phyloP scores from a whole-genome alignment of 2,329 filamentous ascomycete species.

The Beauveria bassiana region DNA sequence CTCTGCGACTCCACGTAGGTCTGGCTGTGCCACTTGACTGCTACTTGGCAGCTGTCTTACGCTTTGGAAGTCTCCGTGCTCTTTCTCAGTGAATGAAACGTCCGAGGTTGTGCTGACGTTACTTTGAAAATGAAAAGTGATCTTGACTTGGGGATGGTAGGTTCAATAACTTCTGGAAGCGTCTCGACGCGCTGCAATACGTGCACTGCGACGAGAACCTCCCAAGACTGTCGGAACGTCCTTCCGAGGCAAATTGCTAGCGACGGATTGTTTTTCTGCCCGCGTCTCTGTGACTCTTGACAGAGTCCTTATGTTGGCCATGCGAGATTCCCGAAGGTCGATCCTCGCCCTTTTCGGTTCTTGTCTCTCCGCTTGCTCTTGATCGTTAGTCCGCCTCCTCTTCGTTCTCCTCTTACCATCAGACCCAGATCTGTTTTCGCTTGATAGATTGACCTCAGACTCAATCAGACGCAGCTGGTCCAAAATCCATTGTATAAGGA shows the following conservation, averaged over 20 bases:
- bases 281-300: background rate
- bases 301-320: background rate
- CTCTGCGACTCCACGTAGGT: background rate
- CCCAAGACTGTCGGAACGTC: background rate
- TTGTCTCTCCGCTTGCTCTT: background rate
- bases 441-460: constrained; percentile 15
- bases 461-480: constrained; percentile 22
- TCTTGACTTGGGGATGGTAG: background rate
- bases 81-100: background rate
- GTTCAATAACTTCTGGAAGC: background rate
- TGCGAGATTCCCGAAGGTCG: background rate
- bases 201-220: background rate
- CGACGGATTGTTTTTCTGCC: background rate
- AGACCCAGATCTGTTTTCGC: background rate
- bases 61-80: background rate
- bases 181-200: background rate
- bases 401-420: background rate
- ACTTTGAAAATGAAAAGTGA: background rate
- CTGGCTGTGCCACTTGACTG: background rate
- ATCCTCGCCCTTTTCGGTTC: background rate
- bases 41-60: background rate
- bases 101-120: background rate
- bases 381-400: background rate
- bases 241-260: background rate
- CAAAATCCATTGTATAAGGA: constrained; percentile 21